phyloP scores from a whole-genome alignment of 2,329 filamentous ascomycete genomes.

The Curvularia eragrostidis region DNA sequence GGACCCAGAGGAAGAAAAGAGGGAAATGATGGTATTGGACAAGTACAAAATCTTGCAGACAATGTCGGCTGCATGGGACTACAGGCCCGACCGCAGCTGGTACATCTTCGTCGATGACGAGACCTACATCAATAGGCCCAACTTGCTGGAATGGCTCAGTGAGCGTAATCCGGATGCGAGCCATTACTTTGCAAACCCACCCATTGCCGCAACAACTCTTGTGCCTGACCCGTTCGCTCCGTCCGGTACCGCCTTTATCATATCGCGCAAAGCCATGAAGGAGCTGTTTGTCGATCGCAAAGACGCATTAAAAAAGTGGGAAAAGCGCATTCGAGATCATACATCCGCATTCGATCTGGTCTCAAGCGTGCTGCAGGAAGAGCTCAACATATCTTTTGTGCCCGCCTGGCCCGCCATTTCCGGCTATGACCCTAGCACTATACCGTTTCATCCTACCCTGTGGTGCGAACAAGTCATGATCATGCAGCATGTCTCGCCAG shows the following conservation, averaged over 20 bases:
- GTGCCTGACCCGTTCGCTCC: constrained; percentile 57
- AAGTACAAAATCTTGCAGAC: constrained; percentile 52
- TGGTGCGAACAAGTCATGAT: constrained; percentile 48
- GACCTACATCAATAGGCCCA: constrained; percentile 63
- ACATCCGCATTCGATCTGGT: constrained; percentile 61
- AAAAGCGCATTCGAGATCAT: constrained; percentile 55
- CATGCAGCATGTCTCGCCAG: constrained; percentile 55
- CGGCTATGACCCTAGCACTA: constrained; percentile 39
- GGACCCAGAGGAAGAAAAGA: constrained; percentile 30
- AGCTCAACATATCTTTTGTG: constrained; percentile 55
- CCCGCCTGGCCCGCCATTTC: constrained; percentile 55
- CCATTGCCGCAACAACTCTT: constrained; percentile 15
- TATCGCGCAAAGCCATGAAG: constrained; percentile 60
- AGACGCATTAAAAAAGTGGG: constrained; percentile 52
- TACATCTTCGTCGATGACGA: constrained; percentile 67
- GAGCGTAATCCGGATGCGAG: constrained; percentile 58
- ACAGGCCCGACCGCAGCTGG: constrained; percentile 60
- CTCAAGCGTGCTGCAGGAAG: constrained; percentile 53
- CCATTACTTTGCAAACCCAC: constrained; percentile 59
- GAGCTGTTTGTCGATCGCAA: constrained; percentile 51
- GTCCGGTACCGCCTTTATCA: constrained; percentile 60
- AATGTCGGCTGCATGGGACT: constrained; percentile 44
- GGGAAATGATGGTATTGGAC: constrained; percentile 33
- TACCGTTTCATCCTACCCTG: constrained; percentile 54
- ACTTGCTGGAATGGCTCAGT: constrained; percentile 61